These are phyloP conservation scores for Microcyclospora tardicrescens DNA, from an alignment of 2,329 filamentous ascomycete species.

Conservation along the genomic window DNA sequence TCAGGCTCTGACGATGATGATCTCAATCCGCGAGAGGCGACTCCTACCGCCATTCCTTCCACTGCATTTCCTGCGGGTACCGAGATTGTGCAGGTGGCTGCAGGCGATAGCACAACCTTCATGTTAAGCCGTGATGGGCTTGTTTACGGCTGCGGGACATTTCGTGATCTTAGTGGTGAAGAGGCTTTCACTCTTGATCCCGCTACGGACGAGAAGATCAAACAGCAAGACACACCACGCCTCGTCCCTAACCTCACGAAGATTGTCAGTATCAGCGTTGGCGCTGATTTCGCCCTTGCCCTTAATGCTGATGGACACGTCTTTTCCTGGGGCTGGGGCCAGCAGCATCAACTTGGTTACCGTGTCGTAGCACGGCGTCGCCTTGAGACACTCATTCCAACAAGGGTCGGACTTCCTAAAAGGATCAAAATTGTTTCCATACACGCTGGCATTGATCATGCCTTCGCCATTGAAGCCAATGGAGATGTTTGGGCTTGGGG, in stretches of 20 bases:
- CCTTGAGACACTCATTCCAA: slow-evolving; percentile 41
- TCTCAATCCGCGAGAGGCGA: slow-evolving; percentile 46
- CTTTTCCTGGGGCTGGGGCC: slow-evolving; percentile 58
- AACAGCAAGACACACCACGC: slow-evolving; percentile 32
- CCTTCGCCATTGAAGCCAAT: slow-evolving; percentile 58
- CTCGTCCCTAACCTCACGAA: slow-evolving; percentile 53
- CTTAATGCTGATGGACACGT: slow-evolving; percentile 53
- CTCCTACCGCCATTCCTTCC: slow-evolving; percentile 3
- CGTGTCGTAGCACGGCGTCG: slow-evolving; percentile 48
- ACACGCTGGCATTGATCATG: slow-evolving; percentile 65
- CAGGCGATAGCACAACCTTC: slow-evolving; percentile 63
- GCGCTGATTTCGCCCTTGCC: slow-evolving; percentile 59
- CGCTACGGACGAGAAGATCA: slow-evolving; percentile 39
- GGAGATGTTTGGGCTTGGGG: slow-evolving; percentile 71
- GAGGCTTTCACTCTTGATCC: slow-evolving; percentile 44
- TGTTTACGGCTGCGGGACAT: slow-evolving; percentile 77
- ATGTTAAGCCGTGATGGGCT: slow-evolving; percentile 60
- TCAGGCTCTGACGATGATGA: slow-evolving; percentile 42
- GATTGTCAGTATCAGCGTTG: slow-evolving; percentile 50
- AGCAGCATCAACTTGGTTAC: slow-evolving; percentile 58
- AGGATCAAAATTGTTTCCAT: slow-evolving; percentile 42
- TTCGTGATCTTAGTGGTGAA: slow-evolving; percentile 52
- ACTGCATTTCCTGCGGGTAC: slow-evolving; percentile 41
- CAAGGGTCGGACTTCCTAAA: slow-evolving; percentile 42
- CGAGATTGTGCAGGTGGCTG: slow-evolving; percentile 53